These are phyloP conservation scores for Penicillium odoratum DNA, from an alignment of 495 filamentous ascomycete species.

Conservation along the genomic window DNA sequence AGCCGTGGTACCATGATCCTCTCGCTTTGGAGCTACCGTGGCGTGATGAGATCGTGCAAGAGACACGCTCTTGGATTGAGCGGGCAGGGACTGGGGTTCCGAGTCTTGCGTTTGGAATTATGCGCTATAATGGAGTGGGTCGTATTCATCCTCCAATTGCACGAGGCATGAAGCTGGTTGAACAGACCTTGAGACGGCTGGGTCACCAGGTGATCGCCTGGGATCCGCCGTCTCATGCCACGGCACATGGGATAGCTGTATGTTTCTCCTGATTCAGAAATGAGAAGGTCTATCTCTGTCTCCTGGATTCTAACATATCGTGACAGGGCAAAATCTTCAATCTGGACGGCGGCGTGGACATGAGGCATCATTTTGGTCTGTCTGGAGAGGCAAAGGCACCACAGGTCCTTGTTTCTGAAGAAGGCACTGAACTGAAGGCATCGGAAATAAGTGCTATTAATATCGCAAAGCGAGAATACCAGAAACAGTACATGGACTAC, in stretches of 20 bases:
- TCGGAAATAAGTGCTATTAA: slow-evolving; percentile 54
- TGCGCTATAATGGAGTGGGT: slow-evolving; percentile 50
- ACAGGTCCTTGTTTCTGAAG: slow-evolving; percentile 34
- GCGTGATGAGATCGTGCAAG: slow-evolving; percentile 52
- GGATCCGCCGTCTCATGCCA: slow-evolving; percentile 54
- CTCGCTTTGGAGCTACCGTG: slow-evolving; percentile 62
- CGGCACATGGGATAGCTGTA: slow-evolving; percentile 34
- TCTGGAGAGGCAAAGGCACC: slow-evolving; percentile 53
- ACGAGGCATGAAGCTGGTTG: slow-evolving; percentile 53
- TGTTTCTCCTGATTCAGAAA: not conserved
- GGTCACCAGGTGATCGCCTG: slow-evolving; percentile 62
- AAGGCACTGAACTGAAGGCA: slow-evolving; percentile 37
- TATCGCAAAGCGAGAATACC: slow-evolving; percentile 56
- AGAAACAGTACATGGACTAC: slow-evolving; percentile 67
- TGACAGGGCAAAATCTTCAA: slow-evolving; percentile 29
- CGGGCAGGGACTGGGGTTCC: slow-evolving; percentile 26
- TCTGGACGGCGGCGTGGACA: slow-evolving; percentile 53
- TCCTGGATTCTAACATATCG: slow-evolving; percentile 1
- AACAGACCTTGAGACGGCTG: slow-evolving; percentile 46
- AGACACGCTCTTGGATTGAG: slow-evolving; percentile 44
- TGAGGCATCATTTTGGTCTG: slow-evolving; percentile 48
- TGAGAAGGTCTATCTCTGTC: not conserved
- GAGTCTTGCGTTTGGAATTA: slow-evolving; percentile 53
- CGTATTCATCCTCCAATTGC: slow-evolving; percentile 54
- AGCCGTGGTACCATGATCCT: slow-evolving; percentile 68